Evolutionary conservation across 257 asterid species (phyloP), one percentile per base, ranked within the genome.

Genomic region (Rehmannia glutinosa): DNA sequence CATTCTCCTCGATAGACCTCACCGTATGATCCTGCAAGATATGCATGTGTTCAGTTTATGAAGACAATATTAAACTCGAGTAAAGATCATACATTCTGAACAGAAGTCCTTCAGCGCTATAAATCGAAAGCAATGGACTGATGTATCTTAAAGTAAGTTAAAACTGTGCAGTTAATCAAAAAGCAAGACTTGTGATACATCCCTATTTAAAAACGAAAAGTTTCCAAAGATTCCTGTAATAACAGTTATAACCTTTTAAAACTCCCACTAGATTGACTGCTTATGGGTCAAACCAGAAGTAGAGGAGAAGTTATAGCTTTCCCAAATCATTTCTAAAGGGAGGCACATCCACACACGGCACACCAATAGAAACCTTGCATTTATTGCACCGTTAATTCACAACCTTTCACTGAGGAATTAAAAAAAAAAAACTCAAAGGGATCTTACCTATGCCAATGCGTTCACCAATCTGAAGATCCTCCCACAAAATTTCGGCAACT

Each of bases 1-100:
- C 98, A 94, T 75, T 91, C 99, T 64, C 86, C 90, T 53, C 91
- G 88, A 73, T 88, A 86, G 77, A 94, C 99, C 87, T 94, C 99
- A 16, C 99, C 99, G 76, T 74, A 94, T 80, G 99, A 94, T 23
- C 99, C 99, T 94, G 83, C 81, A 82, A 77, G 72, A 71, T 43
- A 72, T 45, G 33, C 65, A 62, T 25, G 56, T 25, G 8, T 69
- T 56, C 59, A 72, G 49, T 51, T 38, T 23, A 43, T n/a, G 25
- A 64, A 61, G 23, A 58, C 54, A 64, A 8, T 4, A 64, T 43
- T 39, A 61, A 78, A 52, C 42, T 38, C 49, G 21, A 74, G 61
- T 60, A 74, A 57, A 68, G 36, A 41, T 20, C 24, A 17, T 25
- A 47, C 28, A 51, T 19, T 4, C 39, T 54, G 45, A 61, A 30